Evolutionary conservation across 2,329 filamentous ascomycete genomes (phyloP).

Genomic region (Clathrospora elynae): DNA sequence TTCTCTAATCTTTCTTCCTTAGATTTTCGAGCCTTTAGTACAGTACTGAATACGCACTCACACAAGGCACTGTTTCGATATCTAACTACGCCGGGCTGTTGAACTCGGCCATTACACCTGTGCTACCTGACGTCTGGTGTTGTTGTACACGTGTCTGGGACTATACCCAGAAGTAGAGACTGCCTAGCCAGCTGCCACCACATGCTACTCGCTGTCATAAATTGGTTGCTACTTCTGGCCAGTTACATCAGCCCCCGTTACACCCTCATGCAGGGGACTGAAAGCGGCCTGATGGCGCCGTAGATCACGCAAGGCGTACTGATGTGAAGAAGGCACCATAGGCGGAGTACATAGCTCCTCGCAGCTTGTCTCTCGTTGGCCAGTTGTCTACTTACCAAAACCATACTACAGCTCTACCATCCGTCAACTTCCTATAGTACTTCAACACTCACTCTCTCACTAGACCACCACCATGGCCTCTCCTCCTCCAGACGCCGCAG

Average conservation of each 20-base stretch:
- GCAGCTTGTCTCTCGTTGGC: slow-evolving; percentile 2
- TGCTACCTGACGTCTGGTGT: too few species aligned
- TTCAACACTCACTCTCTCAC: background rate
- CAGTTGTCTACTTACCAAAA: slow-evolving; percentile 1
- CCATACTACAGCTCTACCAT: background rate
- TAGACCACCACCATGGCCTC: slow-evolving; percentile 32
- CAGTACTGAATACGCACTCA: too few species aligned
- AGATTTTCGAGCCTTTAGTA: too few species aligned
- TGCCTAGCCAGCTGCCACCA: too few species aligned
- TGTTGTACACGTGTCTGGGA: slow-evolving; percentile 9
- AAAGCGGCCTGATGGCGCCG: slow-evolving; percentile 11
- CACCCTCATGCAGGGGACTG: slow-evolving; percentile 27
- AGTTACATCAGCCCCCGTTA: slow-evolving; percentile 31
- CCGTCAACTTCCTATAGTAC: background rate
- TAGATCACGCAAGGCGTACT: slow-evolving; percentile 4
- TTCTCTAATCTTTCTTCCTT: too few species aligned
- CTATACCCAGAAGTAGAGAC: slow-evolving; percentile 2
- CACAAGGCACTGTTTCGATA: too few species aligned
- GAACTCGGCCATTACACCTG: too few species aligned
- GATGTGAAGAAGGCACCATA: too few species aligned
- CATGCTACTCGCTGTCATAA: too few species aligned
- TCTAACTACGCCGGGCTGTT: too few species aligned
- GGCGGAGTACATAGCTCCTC: slow-evolving; percentile 1
- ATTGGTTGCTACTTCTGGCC: slow-evolving; percentile 9
- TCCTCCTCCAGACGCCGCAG: slow-evolving; percentile 23